Percentiles rank a stretch among this genome's conserved stretches.
These are phyloP conservation scores for Geranium brycei DNA, from an alignment of 345 rosid genomes.

Conservation along the genomic window DNA sequence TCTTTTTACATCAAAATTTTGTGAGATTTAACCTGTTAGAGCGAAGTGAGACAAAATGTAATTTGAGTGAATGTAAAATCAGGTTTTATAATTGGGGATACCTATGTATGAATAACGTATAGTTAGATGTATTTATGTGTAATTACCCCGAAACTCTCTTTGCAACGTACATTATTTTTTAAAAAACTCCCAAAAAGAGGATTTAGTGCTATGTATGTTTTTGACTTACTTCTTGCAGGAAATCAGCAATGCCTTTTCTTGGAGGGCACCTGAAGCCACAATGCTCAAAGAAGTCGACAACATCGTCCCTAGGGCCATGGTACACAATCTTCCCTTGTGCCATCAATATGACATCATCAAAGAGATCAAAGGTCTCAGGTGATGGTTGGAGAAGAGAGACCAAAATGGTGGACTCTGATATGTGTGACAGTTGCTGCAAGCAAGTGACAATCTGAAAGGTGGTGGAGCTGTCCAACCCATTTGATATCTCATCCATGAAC, in stretches of 20 bases:
- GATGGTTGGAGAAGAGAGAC: constrained; percentile 68
- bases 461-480: constrained; percentile 66
- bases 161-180: no score
- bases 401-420: constrained; percentile 37
- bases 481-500: constrained; percentile 75
- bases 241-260: constrained; percentile 61
- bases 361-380: constrained; percentile 64
- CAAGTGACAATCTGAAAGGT: constrained; percentile 54
- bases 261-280: constrained; percentile 62
- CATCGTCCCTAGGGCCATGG: constrained; percentile 43
- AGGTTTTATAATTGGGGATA: no score
- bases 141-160: no score
- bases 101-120: no score
- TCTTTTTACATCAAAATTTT: no score
- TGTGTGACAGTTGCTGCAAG: constrained; percentile 50
- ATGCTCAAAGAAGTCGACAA: constrained; percentile 45
- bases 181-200: no score
- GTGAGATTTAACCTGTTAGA: no score
- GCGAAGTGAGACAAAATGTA: no score
- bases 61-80: no score
- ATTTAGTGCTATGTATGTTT: no score
- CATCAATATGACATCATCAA: constrained; percentile 51
- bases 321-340: constrained; percentile 57
- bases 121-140: no score
- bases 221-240: constrained; percentile 46